Conservation (phyloP, 495 filamentous ascomycete genomes). For the Talaromyces nanjingensis region DNA sequence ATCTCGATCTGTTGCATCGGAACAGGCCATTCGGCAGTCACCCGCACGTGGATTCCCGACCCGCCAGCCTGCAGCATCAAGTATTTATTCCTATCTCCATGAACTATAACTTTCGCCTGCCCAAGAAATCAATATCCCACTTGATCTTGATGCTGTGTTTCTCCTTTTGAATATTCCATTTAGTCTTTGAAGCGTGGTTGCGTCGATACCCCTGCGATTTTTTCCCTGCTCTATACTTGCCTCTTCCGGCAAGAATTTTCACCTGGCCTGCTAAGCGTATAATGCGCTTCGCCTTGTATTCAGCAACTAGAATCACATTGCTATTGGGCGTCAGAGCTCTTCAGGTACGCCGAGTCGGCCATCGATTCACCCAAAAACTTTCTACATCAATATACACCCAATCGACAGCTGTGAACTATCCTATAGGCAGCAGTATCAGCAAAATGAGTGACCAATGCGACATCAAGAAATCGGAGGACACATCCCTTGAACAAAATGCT, state of each 20-base stretch:
- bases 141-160: not conserved
- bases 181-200: not conserved
- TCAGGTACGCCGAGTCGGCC: not conserved
- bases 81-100: not conserved
- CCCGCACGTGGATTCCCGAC: not conserved
- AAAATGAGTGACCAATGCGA: not conserved
- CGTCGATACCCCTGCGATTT: not conserved
- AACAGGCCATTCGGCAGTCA: not conserved
- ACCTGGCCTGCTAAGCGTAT: not conserved
- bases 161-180: no score
- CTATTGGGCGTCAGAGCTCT: not conserved
- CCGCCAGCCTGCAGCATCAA: not conserved
- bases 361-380: not conserved
- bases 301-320: not conserved
- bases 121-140: not conserved
- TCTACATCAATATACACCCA: not conserved
- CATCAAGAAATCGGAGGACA: not conserved
- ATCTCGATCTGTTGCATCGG: not conserved
- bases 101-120: not conserved
- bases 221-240: not conserved
- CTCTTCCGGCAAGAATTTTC: not conserved
- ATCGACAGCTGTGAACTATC: not conserved
- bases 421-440: not conserved
- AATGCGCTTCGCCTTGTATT: not conserved
- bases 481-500: not conserved